Evolutionary conservation across 768 basidiomycete genomes (phyloP).

Genomic region (Leccinum barrowsii): DNA sequence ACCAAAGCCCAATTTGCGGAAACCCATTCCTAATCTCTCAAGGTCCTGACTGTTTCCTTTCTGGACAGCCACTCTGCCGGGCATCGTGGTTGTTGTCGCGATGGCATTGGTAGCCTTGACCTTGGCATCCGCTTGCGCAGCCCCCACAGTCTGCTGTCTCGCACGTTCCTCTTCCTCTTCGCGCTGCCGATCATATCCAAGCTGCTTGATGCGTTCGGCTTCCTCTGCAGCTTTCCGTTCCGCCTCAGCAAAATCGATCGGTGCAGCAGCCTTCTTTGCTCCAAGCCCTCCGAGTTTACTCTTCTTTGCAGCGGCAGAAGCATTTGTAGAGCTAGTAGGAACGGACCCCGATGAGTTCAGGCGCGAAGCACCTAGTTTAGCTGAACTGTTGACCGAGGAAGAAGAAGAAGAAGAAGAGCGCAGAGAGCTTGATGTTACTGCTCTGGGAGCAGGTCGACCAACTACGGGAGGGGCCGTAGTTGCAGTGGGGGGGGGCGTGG

Average conservation of each 20-base stretch:
- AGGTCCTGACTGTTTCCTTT: slow-evolving; percentile 47
- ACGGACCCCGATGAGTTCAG: slow-evolving; percentile 39
- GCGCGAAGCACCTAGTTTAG: slow-evolving; percentile 41
- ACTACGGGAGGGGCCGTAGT: slow-evolving; percentile 54
- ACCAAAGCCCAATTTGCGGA: slow-evolving; percentile 82
- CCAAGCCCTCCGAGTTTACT: slow-evolving; percentile 75
- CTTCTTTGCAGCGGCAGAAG: slow-evolving; percentile 49
- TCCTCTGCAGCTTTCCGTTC: slow-evolving; percentile 89
- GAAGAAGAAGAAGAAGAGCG: slow-evolving; percentile 42
- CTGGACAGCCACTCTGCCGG: slow-evolving; percentile 30
- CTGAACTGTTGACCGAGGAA: slow-evolving; percentile 25
- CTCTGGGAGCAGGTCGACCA: slow-evolving; percentile 56
- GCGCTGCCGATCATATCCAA: slow-evolving; percentile 84
- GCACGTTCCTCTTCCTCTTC: slow-evolving; percentile 83
- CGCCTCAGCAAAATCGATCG: slow-evolving; percentile 92
- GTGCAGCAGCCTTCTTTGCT: slow-evolving; percentile 76
- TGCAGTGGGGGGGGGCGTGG: slow-evolving; percentile 49
- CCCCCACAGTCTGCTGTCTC: slow-evolving; percentile 55
- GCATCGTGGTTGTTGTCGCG: slow-evolving; percentile 22
- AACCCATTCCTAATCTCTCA: slow-evolving; percentile 62
- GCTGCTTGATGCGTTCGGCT: slow-evolving; percentile 85
- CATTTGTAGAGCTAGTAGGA: slow-evolving; percentile 26
- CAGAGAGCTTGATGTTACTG: slow-evolving; percentile 61
- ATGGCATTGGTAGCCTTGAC: slow-evolving; percentile 26
- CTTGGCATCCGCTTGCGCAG: slow-evolving; percentile 28